A percentile compares a stretch with the other conserved stretches of the same genome.
Conservation (phyloP, 169 alveolate genomes). For the Eimeria acervulina region DNA sequence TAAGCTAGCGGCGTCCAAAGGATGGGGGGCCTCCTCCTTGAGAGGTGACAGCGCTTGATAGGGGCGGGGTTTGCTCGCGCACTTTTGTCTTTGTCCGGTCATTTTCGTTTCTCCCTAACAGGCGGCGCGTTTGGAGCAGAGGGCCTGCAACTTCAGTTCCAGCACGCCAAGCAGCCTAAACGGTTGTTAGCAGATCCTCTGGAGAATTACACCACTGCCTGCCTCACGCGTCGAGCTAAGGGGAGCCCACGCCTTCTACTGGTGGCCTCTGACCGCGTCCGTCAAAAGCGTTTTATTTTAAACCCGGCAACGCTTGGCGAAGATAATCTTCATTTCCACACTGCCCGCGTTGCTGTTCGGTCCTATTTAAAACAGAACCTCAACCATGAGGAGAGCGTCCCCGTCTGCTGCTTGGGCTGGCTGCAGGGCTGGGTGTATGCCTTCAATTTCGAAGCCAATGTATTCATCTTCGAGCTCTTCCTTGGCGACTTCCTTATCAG, state of each 20-base stretch:
- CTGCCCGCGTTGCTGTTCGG: background rate
- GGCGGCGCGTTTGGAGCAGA: slow-evolving; percentile 11
- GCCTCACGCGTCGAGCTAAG: slow-evolving; percentile 72
- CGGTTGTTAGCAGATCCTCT: slow-evolving; percentile 67
- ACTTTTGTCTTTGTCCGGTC: background rate
- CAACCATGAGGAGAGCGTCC: background rate
- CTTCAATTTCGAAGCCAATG: slow-evolving; percentile 75
- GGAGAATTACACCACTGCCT: slow-evolving; percentile 75
- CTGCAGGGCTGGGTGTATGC: slow-evolving; percentile 82
- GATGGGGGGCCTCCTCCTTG: background rate
- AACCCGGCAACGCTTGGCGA: background rate
- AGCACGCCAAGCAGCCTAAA: slow-evolving; percentile 61
- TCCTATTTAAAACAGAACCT: background rate
- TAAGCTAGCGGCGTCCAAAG: background rate
- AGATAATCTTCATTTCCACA: background rate
- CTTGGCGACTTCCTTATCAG: slow-evolving; percentile 46
- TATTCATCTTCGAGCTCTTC: slow-evolving; percentile 72
- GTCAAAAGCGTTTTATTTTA: background rate
- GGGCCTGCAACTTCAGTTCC: slow-evolving; percentile 72
- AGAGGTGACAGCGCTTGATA: background rate
- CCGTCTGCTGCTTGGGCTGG: background rate
- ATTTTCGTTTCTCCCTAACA: background rate
- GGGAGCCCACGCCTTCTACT: slow-evolving; percentile 65
- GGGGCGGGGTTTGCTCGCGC: background rate
- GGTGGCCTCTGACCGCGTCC: slow-evolving; percentile 64